Percentiles rank a stretch among this genome's conserved stretches.
phyloP scores from a whole-genome alignment of 2,329 filamentous ascomycete species.

The Diaporthe destruens region DNA sequence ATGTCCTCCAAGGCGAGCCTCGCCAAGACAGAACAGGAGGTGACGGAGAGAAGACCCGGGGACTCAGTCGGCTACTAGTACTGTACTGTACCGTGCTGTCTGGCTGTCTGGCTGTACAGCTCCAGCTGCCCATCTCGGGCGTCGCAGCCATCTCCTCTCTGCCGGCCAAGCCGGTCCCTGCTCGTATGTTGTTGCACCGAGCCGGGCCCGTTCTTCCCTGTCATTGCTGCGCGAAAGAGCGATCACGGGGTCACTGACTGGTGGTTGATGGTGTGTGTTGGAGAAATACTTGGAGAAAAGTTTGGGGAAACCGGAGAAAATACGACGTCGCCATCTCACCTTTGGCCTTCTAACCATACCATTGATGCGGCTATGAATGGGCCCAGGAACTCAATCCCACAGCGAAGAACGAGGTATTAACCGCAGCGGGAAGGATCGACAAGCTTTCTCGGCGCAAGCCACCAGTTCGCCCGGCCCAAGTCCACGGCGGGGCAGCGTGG shows the following conservation, averaged over 20 bases:
- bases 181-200: conserved; percentile 31
- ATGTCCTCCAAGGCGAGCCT: not conserved
- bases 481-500: conserved; percentile 5
- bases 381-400: not conserved
- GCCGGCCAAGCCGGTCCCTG: not conserved
- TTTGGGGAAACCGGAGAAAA: conserved; percentile 10
- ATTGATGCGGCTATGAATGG: not conserved
- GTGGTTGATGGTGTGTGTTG: conserved; percentile 3
- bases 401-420: not conserved
- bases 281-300: conserved; percentile 3
- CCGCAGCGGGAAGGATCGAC: conserved; percentile 13
- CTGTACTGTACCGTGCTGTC: too few species aligned
- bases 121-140: not conserved
- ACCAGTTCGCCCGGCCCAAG: not conserved
- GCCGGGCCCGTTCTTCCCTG: conserved; percentile 11
- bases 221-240: not conserved
- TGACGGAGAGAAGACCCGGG: not conserved
- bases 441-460: conserved; percentile 17
- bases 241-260: conserved; percentile 1
- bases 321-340: conserved; percentile 12
- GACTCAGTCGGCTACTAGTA: not conserved
- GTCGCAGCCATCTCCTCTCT: not conserved
- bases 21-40: not conserved
- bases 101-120: too few species aligned
- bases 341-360: not conserved